Evolutionary conservation across 2,329 filamentous ascomycete genomes (phyloP).

Genomic region (Davidsoniella eucalypti): DNA sequence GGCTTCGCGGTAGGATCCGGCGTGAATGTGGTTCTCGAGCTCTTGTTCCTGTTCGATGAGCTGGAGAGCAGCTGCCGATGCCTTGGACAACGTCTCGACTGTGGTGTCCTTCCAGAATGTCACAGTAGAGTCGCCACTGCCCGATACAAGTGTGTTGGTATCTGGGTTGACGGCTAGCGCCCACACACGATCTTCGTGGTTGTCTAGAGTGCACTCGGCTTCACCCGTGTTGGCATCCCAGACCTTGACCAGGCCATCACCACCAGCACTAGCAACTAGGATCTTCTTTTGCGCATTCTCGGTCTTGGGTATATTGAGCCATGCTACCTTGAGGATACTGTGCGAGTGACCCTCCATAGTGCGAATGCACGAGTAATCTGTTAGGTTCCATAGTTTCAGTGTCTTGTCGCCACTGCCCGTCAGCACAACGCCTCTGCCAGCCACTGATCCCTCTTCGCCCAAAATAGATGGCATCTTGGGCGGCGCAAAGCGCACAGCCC

Average conservation of each 20-base stretch:
- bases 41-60: constrained; percentile 89
- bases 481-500: constrained; percentile 85
- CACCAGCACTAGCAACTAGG: constrained; percentile 71
- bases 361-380: constrained; percentile 79
- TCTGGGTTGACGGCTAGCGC: constrained; percentile 58
- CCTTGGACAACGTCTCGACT: constrained; percentile 56
- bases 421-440: constrained; percentile 65
- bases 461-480: constrained; percentile 57
- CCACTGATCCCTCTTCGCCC: constrained; percentile 53
- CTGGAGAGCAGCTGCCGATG: constrained; percentile 56
- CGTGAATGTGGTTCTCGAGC: constrained; percentile 79
- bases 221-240: constrained; percentile 85
- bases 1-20: constrained; percentile 78
- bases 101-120: constrained; percentile 96
- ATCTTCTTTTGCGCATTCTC: constrained; percentile 39
- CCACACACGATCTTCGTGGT: constrained; percentile 94
- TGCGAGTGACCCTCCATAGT: constrained; percentile 96
- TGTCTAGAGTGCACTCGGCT: constrained; percentile 77
- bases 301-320: constrained; percentile 44
- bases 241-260: constrained; percentile 88
- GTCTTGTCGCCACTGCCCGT: constrained; percentile 95
- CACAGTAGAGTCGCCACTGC: constrained; percentile 79
- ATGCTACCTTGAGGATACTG: constrained; percentile 83
- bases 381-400: constrained; percentile 83
- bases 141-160: constrained; percentile 65